Conservation (phyloP, 2,329 filamentous ascomycete genomes). For the Sordariomycetes sp. region DNA sequence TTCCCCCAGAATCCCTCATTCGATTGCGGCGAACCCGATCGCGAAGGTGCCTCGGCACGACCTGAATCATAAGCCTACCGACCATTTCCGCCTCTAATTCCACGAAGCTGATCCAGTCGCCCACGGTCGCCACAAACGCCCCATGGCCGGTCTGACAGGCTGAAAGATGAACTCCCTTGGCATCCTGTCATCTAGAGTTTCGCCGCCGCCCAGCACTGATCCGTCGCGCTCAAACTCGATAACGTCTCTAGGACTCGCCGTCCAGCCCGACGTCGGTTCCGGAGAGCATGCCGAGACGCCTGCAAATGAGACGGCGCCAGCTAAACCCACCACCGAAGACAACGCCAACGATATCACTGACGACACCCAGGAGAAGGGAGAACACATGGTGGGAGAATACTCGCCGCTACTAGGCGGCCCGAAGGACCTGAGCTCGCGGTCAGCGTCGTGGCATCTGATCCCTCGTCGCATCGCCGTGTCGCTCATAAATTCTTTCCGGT, state of each 20-base stretch:
- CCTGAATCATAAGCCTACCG: not conserved
- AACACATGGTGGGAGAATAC: conserved; percentile 41
- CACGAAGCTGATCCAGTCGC: not conserved
- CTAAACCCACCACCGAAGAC: conserved; percentile 17
- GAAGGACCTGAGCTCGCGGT: conserved; percentile 16
- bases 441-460: conserved; percentile 39
- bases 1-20: not conserved
- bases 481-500: conserved; percentile 65
- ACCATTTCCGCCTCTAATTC: not conserved
- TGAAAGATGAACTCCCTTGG: conserved; percentile 91
- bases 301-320: not conserved
- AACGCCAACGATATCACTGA: conserved; percentile 20
- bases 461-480: conserved; percentile 61
- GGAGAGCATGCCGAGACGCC: conserved; percentile 7
- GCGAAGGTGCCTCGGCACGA: not conserved
- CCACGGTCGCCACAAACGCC: conserved; percentile 8
- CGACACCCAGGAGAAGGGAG: conserved; percentile 11
- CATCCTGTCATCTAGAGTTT: conserved; percentile 79
- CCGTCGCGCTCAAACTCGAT: conserved; percentile 53
- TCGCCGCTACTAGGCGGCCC: conserved; percentile 44
- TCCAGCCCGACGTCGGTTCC: conserved; percentile 20
- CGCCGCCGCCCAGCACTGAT: conserved; percentile 44
- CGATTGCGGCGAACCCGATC: not conserved
- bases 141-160: conserved; percentile 42
- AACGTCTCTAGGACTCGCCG: conserved; percentile 36